Evolutionary conservation across 768 basidiomycete species (phyloP).

Genomic region (Suillus hirtellus): DNA sequence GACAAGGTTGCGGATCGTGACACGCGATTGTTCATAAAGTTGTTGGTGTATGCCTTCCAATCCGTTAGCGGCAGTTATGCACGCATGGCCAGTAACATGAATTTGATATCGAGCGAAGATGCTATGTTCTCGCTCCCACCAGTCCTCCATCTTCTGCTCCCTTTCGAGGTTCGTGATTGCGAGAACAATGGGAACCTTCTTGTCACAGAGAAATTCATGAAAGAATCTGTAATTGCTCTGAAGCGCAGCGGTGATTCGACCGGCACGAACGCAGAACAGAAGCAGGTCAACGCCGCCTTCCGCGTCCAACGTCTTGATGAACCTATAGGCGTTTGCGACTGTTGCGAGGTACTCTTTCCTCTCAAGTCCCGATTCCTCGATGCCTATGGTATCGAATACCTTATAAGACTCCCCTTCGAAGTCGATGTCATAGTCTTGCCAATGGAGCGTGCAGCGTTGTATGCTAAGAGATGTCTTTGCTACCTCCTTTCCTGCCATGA

Average conservation of each 20-base stretch:
- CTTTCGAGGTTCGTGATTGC: constrained; percentile 42
- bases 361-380: constrained; percentile 29
- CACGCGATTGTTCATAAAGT: background rate
- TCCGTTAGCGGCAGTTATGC: background rate
- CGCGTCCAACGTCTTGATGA: constrained; percentile 34
- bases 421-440: constrained; percentile 29
- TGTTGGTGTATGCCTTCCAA: background rate
- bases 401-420: constrained; percentile 25
- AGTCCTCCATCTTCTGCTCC: constrained; percentile 28
- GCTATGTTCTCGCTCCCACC: constrained; percentile 25
- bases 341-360: constrained; percentile 25
- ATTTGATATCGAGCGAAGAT: background rate
- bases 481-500: constrained; percentile 28
- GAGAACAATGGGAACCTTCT: constrained; percentile 39
- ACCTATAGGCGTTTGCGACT: constrained; percentile 32
- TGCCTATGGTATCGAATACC: constrained; percentile 36
- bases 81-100: constrained; percentile 1
- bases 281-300: constrained; percentile 41
- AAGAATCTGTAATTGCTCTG: constrained; percentile 20
- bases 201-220: constrained; percentile 23
- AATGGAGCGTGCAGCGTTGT: constrained; percentile 37
- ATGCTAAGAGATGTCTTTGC: constrained; percentile 28
- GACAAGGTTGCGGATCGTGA: background rate
- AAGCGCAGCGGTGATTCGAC: constrained; percentile 32
- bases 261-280: constrained; percentile 40